Evolutionary conservation across 768 basidiomycete genomes (phyloP), one percentile per base, ranked within the genome.

Genomic region (Collybia sordida): DNA sequence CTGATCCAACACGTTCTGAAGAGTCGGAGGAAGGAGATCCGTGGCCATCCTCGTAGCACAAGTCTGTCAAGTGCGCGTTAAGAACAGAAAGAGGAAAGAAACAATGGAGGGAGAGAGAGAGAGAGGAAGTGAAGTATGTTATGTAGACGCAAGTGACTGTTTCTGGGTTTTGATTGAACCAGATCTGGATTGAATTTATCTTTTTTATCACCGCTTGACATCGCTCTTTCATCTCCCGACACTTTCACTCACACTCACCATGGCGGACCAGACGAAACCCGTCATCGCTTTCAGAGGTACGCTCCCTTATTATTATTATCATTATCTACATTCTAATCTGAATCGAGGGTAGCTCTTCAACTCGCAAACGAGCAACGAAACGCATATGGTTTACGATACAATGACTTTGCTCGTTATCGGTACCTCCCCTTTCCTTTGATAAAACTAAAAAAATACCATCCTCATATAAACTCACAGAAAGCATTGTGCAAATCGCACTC

Each of bases 1-100:
- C 71, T 99, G 96, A 68, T 98, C 95, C 24, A 99, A 72, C 42
- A 99, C 75, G 64, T 97, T 98, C 75, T 97, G 93, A 6, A 99
- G 83, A 15, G 93, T 94, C 17, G 96, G 85, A 14, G 82, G 79
- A 36, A 96, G 80, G 1, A 78, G 74, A 59, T 87, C 86, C 49
- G 84, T 76, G 31, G 79, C 63, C 83, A 86, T 85, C 43, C 22
- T 21, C 24, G 35, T 17, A 17, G 34, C 3, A 12, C 3, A 11
- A 27, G 37, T 22, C 25, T n/a, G 37, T 17, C 15, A 37, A 17
- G 21, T 35, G 24, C 12, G 31, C n/a, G 22, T 27, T 28, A 42
- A 14, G n/a, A n/a, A n/a, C n/a, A n/a, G n/a, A n/a, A 22, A 12
- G 42, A 27, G 35, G 35, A 47, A 17, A 4, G 7, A 42, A n/a